phyloP scores from a whole-genome alignment of 805 yeast genomes.

The Myxozyma sirexii region DNA sequence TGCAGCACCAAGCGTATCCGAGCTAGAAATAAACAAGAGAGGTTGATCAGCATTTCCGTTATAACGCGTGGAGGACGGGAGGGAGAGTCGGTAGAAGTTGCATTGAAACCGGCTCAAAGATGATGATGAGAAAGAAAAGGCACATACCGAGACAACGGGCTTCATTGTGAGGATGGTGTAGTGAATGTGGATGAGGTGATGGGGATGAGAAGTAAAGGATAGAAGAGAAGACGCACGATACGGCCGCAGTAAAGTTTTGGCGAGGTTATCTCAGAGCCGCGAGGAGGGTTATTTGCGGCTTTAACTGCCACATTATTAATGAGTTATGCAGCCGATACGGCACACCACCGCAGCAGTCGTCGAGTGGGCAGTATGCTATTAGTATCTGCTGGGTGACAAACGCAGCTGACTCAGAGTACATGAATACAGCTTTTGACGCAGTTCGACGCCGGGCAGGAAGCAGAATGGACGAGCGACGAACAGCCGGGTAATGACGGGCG shows the following conservation, averaged over 20 bases:
- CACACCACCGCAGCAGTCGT: no score
- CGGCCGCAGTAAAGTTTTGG: slow-evolving; percentile 1
- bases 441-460: no score
- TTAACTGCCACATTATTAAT: neutral
- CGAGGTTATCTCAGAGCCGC: slow-evolving; percentile 9
- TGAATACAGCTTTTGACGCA: no score
- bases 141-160: slow-evolving; percentile 35
- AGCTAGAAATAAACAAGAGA: slow-evolving; percentile 15
- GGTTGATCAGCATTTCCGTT: neutral
- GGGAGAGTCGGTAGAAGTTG: no score
- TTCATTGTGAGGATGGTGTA: no score
- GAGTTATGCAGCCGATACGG: neutral
- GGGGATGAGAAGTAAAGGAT: neutral
- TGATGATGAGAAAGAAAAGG: neutral
- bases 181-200: no score
- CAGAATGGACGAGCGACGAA: no score
- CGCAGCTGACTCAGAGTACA: no score
- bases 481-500: slow-evolving; percentile 6
- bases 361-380: no score
- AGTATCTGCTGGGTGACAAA: no score
- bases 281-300: neutral
- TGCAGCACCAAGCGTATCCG: slow-evolving; percentile 83
- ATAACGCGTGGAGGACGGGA: no score
- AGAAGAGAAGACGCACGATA: neutral
- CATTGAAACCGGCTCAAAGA: no score